Conservation (phyloP, 306 rosid species). For the Urtica urens region DNA sequence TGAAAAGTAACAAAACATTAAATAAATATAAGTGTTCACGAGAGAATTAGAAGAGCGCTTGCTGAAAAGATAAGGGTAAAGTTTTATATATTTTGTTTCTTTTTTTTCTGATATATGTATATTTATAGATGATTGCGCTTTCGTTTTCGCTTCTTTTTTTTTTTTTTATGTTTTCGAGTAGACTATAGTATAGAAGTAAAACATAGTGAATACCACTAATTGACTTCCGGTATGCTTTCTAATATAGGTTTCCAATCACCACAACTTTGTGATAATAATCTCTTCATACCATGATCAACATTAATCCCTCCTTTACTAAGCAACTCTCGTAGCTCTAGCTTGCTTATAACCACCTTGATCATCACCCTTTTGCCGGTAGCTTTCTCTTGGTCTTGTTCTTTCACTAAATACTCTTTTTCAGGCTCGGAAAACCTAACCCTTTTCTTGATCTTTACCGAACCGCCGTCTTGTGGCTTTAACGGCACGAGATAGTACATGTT, state of each 20-base stretch:
- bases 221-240: constrained; percentile 69
- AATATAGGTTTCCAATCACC: constrained; percentile 58
- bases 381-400: constrained; percentile 15
- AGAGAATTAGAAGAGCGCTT: not conserved
- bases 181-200: constrained; percentile 3
- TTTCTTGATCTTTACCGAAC: constrained; percentile 37
- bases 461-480: constrained; percentile 15
- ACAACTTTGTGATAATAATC: constrained; percentile 9
- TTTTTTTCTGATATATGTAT: not conserved
- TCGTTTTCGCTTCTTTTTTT: not conserved
- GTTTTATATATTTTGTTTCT: not conserved
- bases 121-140: constrained; percentile 12
- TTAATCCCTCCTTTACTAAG: constrained; percentile 45
- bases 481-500: constrained; percentile 50
- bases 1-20: no score
- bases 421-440: constrained; percentile 63
- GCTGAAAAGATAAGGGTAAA: not conserved
- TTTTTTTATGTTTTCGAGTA: not conserved
- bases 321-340: constrained; percentile 53
- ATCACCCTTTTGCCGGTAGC: constrained; percentile 30
- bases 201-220: constrained; percentile 26
- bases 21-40: no score
- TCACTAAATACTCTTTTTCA: constrained; percentile 27
- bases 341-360: constrained; percentile 63
- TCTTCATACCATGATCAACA: constrained; percentile 21